phyloP scores from a whole-genome alignment of 2,329 filamentous ascomycete genomes.

The Exserohilum rostratum region DNA sequence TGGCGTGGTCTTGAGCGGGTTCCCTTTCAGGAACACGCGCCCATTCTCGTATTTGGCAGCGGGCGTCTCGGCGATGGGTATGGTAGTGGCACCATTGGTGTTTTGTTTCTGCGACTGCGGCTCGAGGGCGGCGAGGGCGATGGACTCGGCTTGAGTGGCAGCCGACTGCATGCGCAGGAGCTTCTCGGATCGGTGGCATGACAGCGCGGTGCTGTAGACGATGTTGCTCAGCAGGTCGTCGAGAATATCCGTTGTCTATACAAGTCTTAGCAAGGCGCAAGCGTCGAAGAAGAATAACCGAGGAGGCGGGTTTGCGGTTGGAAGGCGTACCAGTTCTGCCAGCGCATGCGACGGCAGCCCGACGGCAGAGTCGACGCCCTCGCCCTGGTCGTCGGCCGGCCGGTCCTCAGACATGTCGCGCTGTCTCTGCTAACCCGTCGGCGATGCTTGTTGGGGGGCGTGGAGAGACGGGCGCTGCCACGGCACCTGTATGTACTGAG shows the following conservation, averaged over 20 bases:
- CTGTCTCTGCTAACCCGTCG: constrained; percentile 26
- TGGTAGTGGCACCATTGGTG: constrained; percentile 54
- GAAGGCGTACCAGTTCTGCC: constrained; percentile 38
- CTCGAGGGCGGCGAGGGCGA: constrained; percentile 46
- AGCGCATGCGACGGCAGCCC: constrained; percentile 37
- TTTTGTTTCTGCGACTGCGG: constrained; percentile 41
- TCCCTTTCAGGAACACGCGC: constrained; percentile 71
- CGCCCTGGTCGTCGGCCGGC: constrained; percentile 37
- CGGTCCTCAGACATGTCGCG: constrained; percentile 47
- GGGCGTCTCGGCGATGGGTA: constrained; percentile 63
- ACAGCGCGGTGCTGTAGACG: constrained; percentile 74
- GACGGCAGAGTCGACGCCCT: constrained; percentile 33
- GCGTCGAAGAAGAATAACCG: constrained; percentile 10
- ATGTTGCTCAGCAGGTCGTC: constrained; percentile 79
- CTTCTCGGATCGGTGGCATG: constrained; percentile 80
- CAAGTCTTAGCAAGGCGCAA: constrained; percentile 34
- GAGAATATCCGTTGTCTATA: constrained; percentile 59
- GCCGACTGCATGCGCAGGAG: constrained; percentile 69
- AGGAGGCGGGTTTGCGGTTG: constrained; percentile 10
- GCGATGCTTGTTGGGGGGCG: constrained; percentile 19
- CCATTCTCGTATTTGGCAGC: constrained; percentile 74
- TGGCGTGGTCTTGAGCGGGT: constrained; percentile 71
- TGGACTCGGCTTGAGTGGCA: constrained; percentile 55
- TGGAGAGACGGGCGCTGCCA: constrained; percentile 16
- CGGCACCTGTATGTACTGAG: constrained; percentile 22